Percentiles rank a stretch among this genome's conserved stretches.
phyloP scores from a whole-genome alignment of 768 basidiomycete genomes.

The Aureoboletus auriporus region DNA sequence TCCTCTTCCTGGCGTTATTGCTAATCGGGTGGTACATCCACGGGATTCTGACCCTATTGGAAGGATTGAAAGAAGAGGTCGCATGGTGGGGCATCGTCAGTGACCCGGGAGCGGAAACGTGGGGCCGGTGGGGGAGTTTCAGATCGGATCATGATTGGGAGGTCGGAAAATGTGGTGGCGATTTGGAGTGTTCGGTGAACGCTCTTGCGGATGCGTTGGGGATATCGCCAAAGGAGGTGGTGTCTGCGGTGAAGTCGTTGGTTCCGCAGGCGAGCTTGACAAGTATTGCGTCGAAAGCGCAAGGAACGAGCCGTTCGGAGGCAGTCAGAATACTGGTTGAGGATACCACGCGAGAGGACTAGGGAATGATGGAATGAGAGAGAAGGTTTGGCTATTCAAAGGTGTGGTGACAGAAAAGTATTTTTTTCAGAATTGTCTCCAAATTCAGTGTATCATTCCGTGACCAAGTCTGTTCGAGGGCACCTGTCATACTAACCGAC shows the following conservation, averaged over 20 bases:
- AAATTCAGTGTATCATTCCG: too few relatives aligned
- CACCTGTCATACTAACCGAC: too few relatives aligned
- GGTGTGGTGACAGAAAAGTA: too few relatives aligned
- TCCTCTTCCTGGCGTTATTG: slow-evolving; percentile 39
- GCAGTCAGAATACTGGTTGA: slow-evolving; percentile 34
- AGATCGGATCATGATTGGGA: slow-evolving; percentile 4
- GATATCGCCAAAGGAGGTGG: slow-evolving; percentile 55
- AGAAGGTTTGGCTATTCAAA: background rate
- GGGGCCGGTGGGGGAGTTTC: slow-evolving; percentile 5
- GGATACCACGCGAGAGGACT: slow-evolving; percentile 4
- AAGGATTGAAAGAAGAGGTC: slow-evolving; percentile 45
- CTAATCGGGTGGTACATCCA: slow-evolving; percentile 51
- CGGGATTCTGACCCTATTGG: slow-evolving; percentile 39
- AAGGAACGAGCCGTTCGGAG: slow-evolving; percentile 44
- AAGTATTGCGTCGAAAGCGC: slow-evolving; percentile 40
- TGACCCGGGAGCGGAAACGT: background rate
- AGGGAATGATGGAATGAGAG: background rate
- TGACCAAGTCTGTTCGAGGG: too few relatives aligned
- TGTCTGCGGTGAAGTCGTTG: slow-evolving; percentile 56
- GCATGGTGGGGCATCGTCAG: slow-evolving; percentile 49
- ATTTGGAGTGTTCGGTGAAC: slow-evolving; percentile 54
- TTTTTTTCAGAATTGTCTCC: too few relatives aligned
- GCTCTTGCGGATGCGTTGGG: slow-evolving; percentile 61
- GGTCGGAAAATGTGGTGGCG: slow-evolving; percentile 9
- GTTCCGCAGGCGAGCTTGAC: slow-evolving; percentile 60